A percentile compares a stretch with the other conserved stretches of the same genome.
Evolutionary conservation across 1,284 basidiomycete genomes (phyloP).

Genomic region (Moesziomyces antarcticus): DNA sequence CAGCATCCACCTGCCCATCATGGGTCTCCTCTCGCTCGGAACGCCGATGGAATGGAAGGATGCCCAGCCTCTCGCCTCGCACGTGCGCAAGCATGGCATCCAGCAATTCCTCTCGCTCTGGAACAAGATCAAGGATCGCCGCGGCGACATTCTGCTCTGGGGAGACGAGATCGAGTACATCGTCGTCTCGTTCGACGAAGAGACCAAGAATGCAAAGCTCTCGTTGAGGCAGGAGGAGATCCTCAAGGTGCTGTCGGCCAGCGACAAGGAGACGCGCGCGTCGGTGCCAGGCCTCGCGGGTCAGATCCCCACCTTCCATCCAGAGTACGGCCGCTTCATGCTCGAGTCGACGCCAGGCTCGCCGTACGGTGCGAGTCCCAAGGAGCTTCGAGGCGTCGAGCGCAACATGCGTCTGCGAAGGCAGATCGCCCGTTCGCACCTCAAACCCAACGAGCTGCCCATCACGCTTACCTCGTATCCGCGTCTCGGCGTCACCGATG

Average conservation of each 20-base stretch:
- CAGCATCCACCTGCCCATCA: conserved; percentile 66
- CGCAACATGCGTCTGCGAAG: conserved; percentile 89
- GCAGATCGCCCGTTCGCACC: conserved; percentile 82
- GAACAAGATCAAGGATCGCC: conserved; percentile 88
- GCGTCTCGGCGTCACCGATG: conserved; percentile 83
- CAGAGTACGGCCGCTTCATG: conserved; percentile 99
- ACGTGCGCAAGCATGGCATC: conserved; percentile 92
- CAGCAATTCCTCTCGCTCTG: conserved; percentile 94
- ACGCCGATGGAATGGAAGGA: conserved; percentile 94
- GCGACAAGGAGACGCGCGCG: conserved; percentile 74
- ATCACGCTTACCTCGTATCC: conserved; percentile 96
- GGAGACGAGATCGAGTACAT: conserved; percentile 99
- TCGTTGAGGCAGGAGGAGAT: conserved; percentile 95
- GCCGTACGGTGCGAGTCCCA: conserved; percentile 88
- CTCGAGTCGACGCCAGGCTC: conserved; percentile 95
- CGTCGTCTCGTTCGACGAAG: conserved; percentile 86
- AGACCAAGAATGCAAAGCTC: conserved; percentile 82
- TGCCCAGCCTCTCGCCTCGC: conserved; percentile 80
- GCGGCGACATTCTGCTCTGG: conserved; percentile 96
- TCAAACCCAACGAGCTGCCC: conserved; percentile 87
- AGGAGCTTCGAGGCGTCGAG: conserved; percentile 89
- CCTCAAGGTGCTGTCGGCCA: conserved; percentile 76
- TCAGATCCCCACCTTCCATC: conserved; percentile 89
- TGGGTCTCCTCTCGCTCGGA: conserved; percentile 95
- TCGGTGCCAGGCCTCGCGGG: conserved; percentile 72